These are phyloP conservation scores for Onygena corvina DNA, from an alignment of 2,329 filamentous ascomycete species.

Conservation along the genomic window DNA sequence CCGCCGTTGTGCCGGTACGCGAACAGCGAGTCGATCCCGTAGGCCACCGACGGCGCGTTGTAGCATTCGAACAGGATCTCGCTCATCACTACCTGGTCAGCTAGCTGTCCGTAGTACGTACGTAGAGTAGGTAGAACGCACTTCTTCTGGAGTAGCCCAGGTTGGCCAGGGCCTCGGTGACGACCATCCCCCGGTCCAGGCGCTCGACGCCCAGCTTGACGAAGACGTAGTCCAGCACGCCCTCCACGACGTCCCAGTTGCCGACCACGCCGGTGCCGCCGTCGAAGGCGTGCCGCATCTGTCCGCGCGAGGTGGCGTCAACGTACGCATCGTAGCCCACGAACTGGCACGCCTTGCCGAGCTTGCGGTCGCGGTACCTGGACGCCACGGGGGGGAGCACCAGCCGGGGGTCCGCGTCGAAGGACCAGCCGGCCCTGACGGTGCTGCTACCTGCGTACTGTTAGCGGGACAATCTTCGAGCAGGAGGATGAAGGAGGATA, in stretches of 20 bases:
- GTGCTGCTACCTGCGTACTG: too few relatives aligned
- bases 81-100: slow-evolving; percentile 64
- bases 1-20: slow-evolving; percentile 89
- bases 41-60: slow-evolving; percentile 74
- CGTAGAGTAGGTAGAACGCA: slow-evolving; percentile 35
- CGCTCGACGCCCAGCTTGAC: slow-evolving; percentile 79
- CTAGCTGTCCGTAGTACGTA: neutral
- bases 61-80: slow-evolving; percentile 97
- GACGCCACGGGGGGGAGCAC: slow-evolving; percentile 81
- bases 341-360: slow-evolving; percentile 83
- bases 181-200: slow-evolving; percentile 75
- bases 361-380: slow-evolving; percentile 87
- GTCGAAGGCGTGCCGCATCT: slow-evolving; percentile 85
- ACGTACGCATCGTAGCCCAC: slow-evolving; percentile 87
- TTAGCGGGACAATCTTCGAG: too few relatives aligned
- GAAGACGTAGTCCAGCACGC: slow-evolving; percentile 86
- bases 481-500: neutral
- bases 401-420: slow-evolving; percentile 70
- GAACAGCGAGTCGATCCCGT: slow-evolving; percentile 93
- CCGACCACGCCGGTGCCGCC: slow-evolving; percentile 79
- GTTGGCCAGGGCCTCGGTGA: slow-evolving; percentile 93
- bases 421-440: slow-evolving; percentile 91
- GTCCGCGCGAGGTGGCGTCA: slow-evolving; percentile 81
- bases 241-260: slow-evolving; percentile 98
- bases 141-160: slow-evolving; percentile 77